Evolutionary conservation across 306 rosid species (phyloP).

Genomic region (Cicer yamashitae): DNA sequence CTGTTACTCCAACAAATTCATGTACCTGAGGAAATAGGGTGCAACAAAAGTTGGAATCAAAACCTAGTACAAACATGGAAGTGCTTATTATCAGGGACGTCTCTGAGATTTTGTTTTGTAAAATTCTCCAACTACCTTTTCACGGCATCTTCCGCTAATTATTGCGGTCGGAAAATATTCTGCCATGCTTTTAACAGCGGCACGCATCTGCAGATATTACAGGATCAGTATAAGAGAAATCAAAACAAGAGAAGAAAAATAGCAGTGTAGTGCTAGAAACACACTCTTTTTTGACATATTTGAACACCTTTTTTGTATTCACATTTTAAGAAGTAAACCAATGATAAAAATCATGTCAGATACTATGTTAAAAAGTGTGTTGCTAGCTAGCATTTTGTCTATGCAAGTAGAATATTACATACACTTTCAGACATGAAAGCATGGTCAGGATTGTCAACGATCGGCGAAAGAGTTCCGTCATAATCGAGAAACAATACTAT

Average conservation of each 20-base stretch:
- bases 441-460: conserved; percentile 90
- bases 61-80: conserved; percentile 35
- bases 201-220: conserved; percentile 72
- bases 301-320: neutral
- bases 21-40: conserved; percentile 59
- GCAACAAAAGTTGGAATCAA: conserved; percentile 35
- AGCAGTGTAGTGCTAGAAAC: neutral
- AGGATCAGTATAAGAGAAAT: conserved; percentile 37
- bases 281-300: neutral
- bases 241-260: conserved; percentile 7
- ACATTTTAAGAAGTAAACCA: neutral
- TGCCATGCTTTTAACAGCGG: conserved; percentile 69
- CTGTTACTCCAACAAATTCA: conserved; percentile 76
- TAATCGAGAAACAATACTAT: conserved; percentile 91
- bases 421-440: conserved; percentile 93
- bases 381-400: neutral
- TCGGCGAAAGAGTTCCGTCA: conserved; percentile 99
- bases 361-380: neutral
- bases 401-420: conserved; percentile 41
- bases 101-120: neutral
- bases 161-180: conserved; percentile 86
- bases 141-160: conserved; percentile 94
- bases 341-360: neutral
- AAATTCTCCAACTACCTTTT: conserved; percentile 63
- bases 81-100: neutral